Evolutionary conservation across 306 rosid genomes (phyloP), one percentile per base, ranked within the genome.

Genomic region (Corylus avellana): DNA sequence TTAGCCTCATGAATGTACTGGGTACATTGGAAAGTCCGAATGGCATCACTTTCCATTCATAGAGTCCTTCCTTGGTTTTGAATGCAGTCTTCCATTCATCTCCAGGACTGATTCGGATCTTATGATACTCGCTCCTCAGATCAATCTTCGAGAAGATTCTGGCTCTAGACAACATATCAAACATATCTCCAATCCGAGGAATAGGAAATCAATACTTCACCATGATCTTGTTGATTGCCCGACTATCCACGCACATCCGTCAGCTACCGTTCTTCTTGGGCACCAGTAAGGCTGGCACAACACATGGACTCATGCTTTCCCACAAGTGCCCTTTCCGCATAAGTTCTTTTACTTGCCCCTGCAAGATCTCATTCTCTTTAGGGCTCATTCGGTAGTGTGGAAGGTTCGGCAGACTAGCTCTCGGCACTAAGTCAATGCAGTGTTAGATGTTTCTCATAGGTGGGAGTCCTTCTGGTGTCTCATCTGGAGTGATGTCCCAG

Each of bases 41-140:
- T 1, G 46, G 46, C 7, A 42, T 42, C 11, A 70, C 56, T 16
- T n/a, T 16, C 56, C 10, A 44, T n/a, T 7, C 12, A 56, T n/a
- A 56, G n/a, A 56, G 29, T 0, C 61, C 4, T 1, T n/a, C 4
- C 7, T 17, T 11, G 3, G 5, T 70, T 2, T 46, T 46, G 11
- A 70, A 46, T 0, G 9, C 0, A 0, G 3, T 70, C 8, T 46
- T 70, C 56, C 32, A 70, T 6, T 70, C 56, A 46, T 47, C 39
- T 0, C 5, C 0, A 22, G 0, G 10, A 8, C 46, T 1, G 0
- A 70, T 20, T 0, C 0, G 0, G 1, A 46, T 46, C 0, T 70
- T 2, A 5, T 70, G 20, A 8, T 70, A 20, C 2, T 39, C 12
- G 12, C 11, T 70, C 1, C 6, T 70, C 0, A 46, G 0, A 25